A percentile compares a stretch with the other conserved stretches of the same genome.
Conservation (phyloP, 768 basidiomycete species). For the Rhodosporidiobolus sp. region DNA sequence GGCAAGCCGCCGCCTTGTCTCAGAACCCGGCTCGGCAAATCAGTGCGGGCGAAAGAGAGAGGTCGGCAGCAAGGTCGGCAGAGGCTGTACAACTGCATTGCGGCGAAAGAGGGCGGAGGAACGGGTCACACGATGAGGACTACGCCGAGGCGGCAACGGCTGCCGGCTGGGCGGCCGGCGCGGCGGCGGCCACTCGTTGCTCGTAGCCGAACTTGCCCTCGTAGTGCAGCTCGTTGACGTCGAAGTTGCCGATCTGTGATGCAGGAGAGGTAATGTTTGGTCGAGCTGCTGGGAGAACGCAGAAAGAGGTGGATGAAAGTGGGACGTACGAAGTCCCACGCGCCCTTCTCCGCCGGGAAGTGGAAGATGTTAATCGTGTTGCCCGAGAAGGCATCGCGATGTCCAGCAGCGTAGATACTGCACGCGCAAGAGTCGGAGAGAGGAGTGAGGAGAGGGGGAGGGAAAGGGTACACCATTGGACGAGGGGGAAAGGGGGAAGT, state of each 20-base stretch:
- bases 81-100: too few species aligned
- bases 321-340: conserved; percentile 93
- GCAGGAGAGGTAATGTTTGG: neutral
- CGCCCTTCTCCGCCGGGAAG: conserved; percentile 61
- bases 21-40: too few species aligned
- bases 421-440: conserved; percentile 81
- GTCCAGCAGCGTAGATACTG: conserved; percentile 94
- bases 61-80: too few species aligned
- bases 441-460: too few species aligned
- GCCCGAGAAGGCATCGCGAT: conserved; percentile 92
- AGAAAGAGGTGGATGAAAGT: neutral
- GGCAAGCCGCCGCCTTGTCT: too few species aligned
- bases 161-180: too few species aligned
- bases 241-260: conserved; percentile 34
- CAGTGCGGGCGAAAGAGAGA: too few species aligned
- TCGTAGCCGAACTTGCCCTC: conserved; percentile 1
- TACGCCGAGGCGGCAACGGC: too few species aligned
- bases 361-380: conserved; percentile 73
- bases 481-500: neutral
- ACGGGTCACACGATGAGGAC: too few species aligned
- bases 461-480: neutral
- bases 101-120: too few species aligned
- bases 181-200: neutral
- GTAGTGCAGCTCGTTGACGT: conserved; percentile 35
- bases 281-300: neutral